Conservation (phyloP, 2,329 filamentous ascomycete genomes). For the Ascochyta viciae-villosae region DNA sequence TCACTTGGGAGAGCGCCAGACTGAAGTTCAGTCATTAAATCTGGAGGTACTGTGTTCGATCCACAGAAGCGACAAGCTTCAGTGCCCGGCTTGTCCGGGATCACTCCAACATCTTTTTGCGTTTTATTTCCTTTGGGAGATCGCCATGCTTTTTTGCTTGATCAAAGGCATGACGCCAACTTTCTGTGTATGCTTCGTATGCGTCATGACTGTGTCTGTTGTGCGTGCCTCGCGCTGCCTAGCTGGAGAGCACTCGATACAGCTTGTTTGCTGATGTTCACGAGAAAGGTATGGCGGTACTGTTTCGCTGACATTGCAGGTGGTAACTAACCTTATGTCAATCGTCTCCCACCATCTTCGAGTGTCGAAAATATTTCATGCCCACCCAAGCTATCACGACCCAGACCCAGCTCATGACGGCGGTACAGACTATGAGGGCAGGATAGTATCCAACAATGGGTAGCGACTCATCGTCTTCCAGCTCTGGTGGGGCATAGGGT, state of each 20-base stretch:
- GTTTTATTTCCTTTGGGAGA: no score
- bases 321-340: slow-evolving; percentile 7
- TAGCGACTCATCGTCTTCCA: slow-evolving; percentile 92
- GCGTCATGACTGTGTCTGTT: no score
- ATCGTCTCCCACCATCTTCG: slow-evolving; percentile 79
- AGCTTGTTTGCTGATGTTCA: background rate
- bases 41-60: slow-evolving; percentile 36
- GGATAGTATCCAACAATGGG: slow-evolving; percentile 98
- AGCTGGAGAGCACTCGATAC: no score
- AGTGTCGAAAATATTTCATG: slow-evolving; percentile 99
- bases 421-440: slow-evolving; percentile 87
- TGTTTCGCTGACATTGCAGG: background rate
- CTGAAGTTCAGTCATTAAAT: slow-evolving; percentile 42
- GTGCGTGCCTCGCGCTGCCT: no score
- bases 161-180: no score
- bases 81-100: slow-evolving; percentile 13
- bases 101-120: slow-evolving; percentile 8
- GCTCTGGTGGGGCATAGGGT: slow-evolving; percentile 90
- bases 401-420: slow-evolving; percentile 99
- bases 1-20: slow-evolving; percentile 44
- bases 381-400: slow-evolving; percentile 96
- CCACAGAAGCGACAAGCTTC: slow-evolving; percentile 23
- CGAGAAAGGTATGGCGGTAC: background rate
- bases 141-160: no score
- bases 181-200: no score